phyloP scores from a whole-genome alignment of 305 asterid genomes.

The Solanum hybrid region DNA sequence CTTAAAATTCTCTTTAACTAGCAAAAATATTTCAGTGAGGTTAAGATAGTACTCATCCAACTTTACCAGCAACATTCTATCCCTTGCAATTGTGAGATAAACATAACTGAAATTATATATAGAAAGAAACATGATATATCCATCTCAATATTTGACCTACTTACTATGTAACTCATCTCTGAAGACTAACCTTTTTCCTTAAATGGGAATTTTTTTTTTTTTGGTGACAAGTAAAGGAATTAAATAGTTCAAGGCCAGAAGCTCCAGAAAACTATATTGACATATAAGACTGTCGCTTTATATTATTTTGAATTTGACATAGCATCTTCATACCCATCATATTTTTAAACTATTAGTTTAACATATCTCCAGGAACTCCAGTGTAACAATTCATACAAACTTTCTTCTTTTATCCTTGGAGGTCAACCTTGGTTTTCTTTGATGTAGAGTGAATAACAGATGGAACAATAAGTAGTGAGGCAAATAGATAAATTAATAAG shows the following conservation, averaged over 20 bases:
- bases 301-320: background rate
- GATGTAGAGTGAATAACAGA: background rate
- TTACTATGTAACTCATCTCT: background rate
- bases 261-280: background rate
- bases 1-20: background rate
- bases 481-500: background rate
- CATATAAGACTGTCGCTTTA: background rate
- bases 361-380: background rate
- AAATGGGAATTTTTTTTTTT: background rate
- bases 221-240: background rate
- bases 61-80: background rate
- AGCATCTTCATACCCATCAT: background rate
- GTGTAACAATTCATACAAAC: background rate
- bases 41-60: background rate
- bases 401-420: background rate
- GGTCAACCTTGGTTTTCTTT: background rate
- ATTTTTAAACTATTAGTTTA: background rate
- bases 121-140: background rate
- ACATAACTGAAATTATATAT: background rate
- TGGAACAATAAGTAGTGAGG: background rate
- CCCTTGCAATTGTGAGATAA: background rate
- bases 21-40: background rate
- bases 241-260: background rate
- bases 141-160: background rate
- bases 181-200: background rate